Percentiles rank a stretch among this genome's conserved stretches.
Conservation (phyloP, 345 rosid species). For the Eucalyptus globulus region DNA sequence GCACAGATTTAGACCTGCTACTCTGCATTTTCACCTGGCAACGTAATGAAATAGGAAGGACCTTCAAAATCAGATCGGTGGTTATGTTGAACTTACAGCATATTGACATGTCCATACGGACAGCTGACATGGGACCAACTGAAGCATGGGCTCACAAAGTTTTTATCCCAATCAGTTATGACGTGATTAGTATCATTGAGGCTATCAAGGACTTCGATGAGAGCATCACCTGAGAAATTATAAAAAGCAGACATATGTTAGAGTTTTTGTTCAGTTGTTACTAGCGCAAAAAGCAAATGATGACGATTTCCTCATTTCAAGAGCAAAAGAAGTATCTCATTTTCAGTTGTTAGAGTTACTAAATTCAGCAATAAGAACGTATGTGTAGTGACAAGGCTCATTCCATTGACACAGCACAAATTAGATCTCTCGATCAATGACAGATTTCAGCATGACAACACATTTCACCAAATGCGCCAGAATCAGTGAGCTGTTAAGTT, state of each 20-base stretch:
- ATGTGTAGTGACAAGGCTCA: neutral
- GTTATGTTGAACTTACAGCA: slow-evolving; percentile 41
- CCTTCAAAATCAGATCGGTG: neutral
- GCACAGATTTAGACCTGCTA: neutral
- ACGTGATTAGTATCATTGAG: slow-evolving; percentile 44
- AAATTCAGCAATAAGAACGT: neutral
- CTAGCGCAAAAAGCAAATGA: neutral
- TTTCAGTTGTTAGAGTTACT: neutral
- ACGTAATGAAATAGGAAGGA: neutral
- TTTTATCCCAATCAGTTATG: slow-evolving; percentile 45
- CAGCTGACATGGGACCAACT: slow-evolving; percentile 85
- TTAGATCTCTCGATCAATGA: neutral
- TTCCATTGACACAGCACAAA: neutral
- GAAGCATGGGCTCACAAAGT: slow-evolving; percentile 75
- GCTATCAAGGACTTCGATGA: slow-evolving; percentile 32
- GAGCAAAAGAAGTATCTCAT: neutral
- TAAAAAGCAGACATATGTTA: neutral
- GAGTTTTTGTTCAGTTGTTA: neutral
- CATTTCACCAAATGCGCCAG: neutral
- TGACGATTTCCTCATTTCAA: neutral
- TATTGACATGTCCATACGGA: slow-evolving; percentile 49
- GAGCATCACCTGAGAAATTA: slow-evolving; percentile 30
- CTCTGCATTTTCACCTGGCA: neutral
- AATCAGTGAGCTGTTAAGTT: neutral
- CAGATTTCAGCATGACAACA: neutral